phyloP scores from a whole-genome alignment of 768 basidiomycete species.

The Panaeolus cyanescens region DNA sequence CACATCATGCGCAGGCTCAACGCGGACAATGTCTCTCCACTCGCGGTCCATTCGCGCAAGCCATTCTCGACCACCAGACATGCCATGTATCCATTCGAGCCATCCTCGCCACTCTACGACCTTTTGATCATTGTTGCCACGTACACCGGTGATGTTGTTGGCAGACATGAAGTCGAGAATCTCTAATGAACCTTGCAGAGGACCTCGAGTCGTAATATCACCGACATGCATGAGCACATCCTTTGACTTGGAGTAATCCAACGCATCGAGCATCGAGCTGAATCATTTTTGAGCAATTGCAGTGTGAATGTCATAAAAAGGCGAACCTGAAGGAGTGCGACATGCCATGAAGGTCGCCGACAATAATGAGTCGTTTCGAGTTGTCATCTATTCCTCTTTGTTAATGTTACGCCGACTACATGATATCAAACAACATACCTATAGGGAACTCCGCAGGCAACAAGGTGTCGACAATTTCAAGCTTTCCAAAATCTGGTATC shows the following conservation, averaged over 20 bases:
- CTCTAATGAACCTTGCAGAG: slow-evolving; percentile 55
- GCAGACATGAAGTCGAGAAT: slow-evolving; percentile 66
- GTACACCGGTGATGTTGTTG: slow-evolving; percentile 73
- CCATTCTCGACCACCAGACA: slow-evolving; percentile 54
- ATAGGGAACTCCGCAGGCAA: neutral
- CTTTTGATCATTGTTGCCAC: slow-evolving; percentile 94
- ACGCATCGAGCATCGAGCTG: slow-evolving; percentile 63
- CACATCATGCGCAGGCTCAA: slow-evolving; percentile 13
- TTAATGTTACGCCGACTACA: neutral
- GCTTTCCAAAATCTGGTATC: neutral
- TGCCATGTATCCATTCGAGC: slow-evolving; percentile 72
- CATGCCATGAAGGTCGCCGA: slow-evolving; percentile 93
- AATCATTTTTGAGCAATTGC: neutral
- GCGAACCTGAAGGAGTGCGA: slow-evolving; percentile 63
- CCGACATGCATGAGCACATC: slow-evolving; percentile 85
- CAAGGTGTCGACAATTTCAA: neutral
- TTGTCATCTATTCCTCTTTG: slow-evolving; percentile 42
- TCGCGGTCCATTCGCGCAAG: slow-evolving; percentile 46
- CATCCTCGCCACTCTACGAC: slow-evolving; percentile 89
- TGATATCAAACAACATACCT: neutral
- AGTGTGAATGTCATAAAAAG: neutral
- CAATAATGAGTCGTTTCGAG: slow-evolving; percentile 61
- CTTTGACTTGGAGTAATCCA: slow-evolving; percentile 57
- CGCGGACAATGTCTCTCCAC: slow-evolving; percentile 37
- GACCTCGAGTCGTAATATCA: slow-evolving; percentile 79